Conservation (phyloP, 192 early-diverging fungal species). For the Backusella morwellensis region DNA sequence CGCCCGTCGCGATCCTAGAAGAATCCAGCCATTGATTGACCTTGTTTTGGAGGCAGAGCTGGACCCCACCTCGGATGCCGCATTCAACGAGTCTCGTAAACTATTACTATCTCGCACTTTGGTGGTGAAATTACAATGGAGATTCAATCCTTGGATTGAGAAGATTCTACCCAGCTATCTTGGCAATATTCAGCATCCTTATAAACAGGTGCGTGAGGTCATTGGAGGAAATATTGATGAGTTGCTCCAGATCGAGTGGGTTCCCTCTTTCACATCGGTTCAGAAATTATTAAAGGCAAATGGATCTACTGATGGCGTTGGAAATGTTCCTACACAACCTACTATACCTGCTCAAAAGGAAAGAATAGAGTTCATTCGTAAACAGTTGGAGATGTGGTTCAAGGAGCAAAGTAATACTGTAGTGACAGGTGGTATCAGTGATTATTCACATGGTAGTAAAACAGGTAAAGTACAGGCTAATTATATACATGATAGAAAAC, state of each 20-base stretch:
- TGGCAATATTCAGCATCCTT: slow-evolving; percentile 70
- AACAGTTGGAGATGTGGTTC: slow-evolving; percentile 40
- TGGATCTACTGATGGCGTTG: slow-evolving; percentile 19
- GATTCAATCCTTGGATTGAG: slow-evolving; percentile 39
- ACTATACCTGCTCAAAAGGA: slow-evolving; percentile 19
- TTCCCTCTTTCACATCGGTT: slow-evolving; percentile 54
- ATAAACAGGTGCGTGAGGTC: slow-evolving; percentile 86
- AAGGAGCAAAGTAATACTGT: slow-evolving; percentile 31
- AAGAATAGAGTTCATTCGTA: slow-evolving; percentile 29
- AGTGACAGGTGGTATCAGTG: slow-evolving; percentile 40
- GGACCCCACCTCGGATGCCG: slow-evolving; percentile 76
- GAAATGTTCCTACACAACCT: slow-evolving; percentile 28
- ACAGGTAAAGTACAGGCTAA: slow-evolving; percentile 48
- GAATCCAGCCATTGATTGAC: slow-evolving; percentile 72
- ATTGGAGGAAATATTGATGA: slow-evolving; percentile 73
- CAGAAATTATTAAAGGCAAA: slow-evolving; percentile 32
- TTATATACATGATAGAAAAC: neutral
- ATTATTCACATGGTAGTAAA: slow-evolving; percentile 76
- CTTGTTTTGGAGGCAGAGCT: slow-evolving; percentile 61
- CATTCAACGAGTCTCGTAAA: slow-evolving; percentile 84
- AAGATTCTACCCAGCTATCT: slow-evolving; percentile 50
- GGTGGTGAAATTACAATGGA: slow-evolving; percentile 69
- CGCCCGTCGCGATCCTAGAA: slow-evolving; percentile 69
- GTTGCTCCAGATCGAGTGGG: slow-evolving; percentile 57
- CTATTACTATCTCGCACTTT: slow-evolving; percentile 64